Evolutionary conservation across 768 basidiomycete species (phyloP).

Genomic region (Mycena floridula): DNA sequence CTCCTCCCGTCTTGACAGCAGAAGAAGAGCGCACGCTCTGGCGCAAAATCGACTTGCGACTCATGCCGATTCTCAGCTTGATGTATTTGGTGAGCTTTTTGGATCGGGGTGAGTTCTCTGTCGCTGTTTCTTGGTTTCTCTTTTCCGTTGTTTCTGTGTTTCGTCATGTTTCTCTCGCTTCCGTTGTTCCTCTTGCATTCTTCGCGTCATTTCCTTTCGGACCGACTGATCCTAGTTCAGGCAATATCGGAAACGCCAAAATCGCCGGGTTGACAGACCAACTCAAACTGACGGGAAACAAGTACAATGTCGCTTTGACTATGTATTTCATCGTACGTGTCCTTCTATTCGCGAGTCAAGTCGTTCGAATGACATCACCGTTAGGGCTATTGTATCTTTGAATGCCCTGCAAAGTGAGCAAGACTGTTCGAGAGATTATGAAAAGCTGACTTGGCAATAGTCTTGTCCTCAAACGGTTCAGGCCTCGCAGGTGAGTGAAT

Average conservation of each 20-base stretch:
- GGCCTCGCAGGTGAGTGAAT: conserved; percentile 48
- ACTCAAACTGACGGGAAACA: conserved; percentile 48
- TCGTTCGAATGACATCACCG: not conserved
- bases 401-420: conserved; percentile 68
- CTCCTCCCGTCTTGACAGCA: conserved; percentile 36
- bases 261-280: conserved; percentile 55
- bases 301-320: conserved; percentile 65
- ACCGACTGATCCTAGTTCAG: no score
- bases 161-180: no score
- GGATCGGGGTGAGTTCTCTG: conserved; percentile 49
- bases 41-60: conserved; percentile 49
- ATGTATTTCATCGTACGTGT: conserved; percentile 62
- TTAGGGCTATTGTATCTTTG: conserved; percentile 57
- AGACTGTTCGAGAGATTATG: no score
- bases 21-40: conserved; percentile 49
- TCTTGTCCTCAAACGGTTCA: conserved; percentile 50
- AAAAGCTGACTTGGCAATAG: no score
- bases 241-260: conserved; percentile 59
- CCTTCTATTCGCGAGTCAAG: not conserved
- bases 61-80: conserved; percentile 52
- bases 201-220: no score
- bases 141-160: no score
- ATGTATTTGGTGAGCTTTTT: conserved; percentile 62
- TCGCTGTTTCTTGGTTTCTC: no score
- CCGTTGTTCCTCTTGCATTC: no score